Percentiles rank a stretch among this genome's conserved stretches.
These are phyloP conservation scores for Poronia punctata DNA, from an alignment of 495 filamentous ascomycete species.

Conservation along the genomic window DNA sequence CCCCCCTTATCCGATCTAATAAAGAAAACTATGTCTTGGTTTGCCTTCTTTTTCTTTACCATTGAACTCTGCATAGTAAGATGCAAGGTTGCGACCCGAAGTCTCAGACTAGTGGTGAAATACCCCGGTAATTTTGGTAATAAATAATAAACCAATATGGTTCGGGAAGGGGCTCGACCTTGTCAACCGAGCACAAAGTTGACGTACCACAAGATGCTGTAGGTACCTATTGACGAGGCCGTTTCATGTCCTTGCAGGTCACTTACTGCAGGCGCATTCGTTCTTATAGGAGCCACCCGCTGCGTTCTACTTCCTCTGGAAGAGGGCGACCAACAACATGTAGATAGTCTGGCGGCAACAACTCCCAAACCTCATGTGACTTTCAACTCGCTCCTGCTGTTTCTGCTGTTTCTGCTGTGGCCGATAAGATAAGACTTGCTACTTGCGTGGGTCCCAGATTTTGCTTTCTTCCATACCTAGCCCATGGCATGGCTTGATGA, in stretches of 20 bases:
- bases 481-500: no score
- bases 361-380: no score
- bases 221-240: conserved; percentile 2
- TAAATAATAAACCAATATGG: conserved; percentile 1
- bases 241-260: conserved; percentile 6
- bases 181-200: conserved; percentile 6
- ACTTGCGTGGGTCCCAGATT: no score
- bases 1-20: conserved; percentile 13
- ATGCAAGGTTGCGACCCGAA: conserved; percentile 13
- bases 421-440: no score
- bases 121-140: conserved; percentile 3
- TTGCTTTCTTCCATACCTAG: no score
- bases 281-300: conserved; percentile 1
- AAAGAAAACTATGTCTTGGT: no score
- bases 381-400: no score
- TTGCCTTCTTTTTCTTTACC: neutral
- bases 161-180: no score
- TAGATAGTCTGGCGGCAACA: no score
- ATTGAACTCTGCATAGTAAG: conserved; percentile 12
- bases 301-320: no score
- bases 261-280: conserved; percentile 3
- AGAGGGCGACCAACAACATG: no score
- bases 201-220: conserved; percentile 9
- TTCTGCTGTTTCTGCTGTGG: no score
- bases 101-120: conserved; percentile 8